Base-by-base conservation (phyloP, 2,329 filamentous ascomycete species). In the Apiospora arundinis region DNA sequence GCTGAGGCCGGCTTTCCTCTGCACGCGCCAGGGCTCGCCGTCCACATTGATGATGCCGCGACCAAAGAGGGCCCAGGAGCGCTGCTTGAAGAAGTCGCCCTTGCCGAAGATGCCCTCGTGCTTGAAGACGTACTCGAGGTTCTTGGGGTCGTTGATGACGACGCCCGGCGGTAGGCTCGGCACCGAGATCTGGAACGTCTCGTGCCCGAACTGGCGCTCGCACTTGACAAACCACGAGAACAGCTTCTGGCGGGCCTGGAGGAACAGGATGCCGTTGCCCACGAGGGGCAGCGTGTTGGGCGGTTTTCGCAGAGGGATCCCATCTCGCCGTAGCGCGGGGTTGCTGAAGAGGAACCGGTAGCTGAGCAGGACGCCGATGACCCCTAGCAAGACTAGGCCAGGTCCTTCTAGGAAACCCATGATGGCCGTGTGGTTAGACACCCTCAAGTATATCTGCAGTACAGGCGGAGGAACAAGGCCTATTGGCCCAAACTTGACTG, bases 1-100 rank as follows among this genome's bases (percentile, higher is more conserved):
- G 40, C 85, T 79, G 18, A 88, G 74, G 0, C 90, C 90, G 4
- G 90, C 90, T 77, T 88, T 91, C 65, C 90, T 84, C 81, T 92
- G 90, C 1, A 87, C 81, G 72, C 84, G 88, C 90, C 90, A 92
- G 32, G 90, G 77, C 28, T 90, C 87, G 52, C 90, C 90, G 72
- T 92, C 90, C 37, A 87, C 87, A 74, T 92, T 92, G 79, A 92
- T 91, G 74, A 92, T 92, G 37, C 90, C 90, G 74, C 90, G 78
- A 81, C 86, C 90, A 73, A 92, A 92, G 0, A 92, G 80, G 76
- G 92, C 90, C 84, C 87, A 87, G 0, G 89, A 87, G 48, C 89
- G 84, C 23, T 81, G 80, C 74, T 88, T 90, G 76, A 92, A 89
- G 73, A 92, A 91, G 1, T 84, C 82, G 18, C 90, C 90, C 76